phyloP scores from a whole-genome alignment of 163 green algal genomes.

The Prototheca wickerhamii region DNA sequence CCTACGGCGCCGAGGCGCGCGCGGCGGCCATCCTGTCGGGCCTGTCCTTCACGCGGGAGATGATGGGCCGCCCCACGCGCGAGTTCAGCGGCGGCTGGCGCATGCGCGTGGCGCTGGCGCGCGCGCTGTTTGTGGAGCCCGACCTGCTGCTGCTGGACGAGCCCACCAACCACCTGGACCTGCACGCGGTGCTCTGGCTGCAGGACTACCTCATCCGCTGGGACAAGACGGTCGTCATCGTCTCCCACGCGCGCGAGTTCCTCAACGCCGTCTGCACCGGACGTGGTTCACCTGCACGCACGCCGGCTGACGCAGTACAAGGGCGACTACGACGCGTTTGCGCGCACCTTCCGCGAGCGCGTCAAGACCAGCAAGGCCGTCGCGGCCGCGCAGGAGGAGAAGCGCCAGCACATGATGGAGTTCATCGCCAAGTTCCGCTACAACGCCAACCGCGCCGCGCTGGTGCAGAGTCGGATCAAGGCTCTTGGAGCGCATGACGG shows the following conservation, averaged over 20 bases:
- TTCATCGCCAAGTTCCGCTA: slow-evolving; percentile 91
- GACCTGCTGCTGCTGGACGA: slow-evolving; percentile 83
- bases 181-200: slow-evolving; percentile 35
- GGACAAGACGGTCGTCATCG: slow-evolving; percentile 68
- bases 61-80: slow-evolving; percentile 48
- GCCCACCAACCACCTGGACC: slow-evolving; percentile 83
- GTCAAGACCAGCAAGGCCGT: slow-evolving; percentile 14
- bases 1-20: slow-evolving; percentile 68
- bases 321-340: slow-evolving; percentile 57
- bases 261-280: slow-evolving; percentile 68
- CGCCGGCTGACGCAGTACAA: slow-evolving; percentile 40
- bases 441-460: slow-evolving; percentile 84
- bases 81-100: slow-evolving; percentile 74
- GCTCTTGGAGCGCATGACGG: slow-evolving; percentile 79
- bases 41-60: slow-evolving; percentile 70
- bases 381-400: slow-evolving; percentile 51
- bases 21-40: slow-evolving; percentile 79
- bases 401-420: slow-evolving; percentile 56
- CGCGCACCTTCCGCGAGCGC: slow-evolving; percentile 18
- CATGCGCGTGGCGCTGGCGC: slow-evolving; percentile 83
- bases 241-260: slow-evolving; percentile 76
- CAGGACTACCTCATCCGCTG: slow-evolving; percentile 38
- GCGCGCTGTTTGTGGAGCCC: slow-evolving; percentile 83
- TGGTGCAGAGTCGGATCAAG: slow-evolving; percentile 92
- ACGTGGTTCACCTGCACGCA: slow-evolving; percentile 55